Percentiles rank a stretch among this genome's conserved stretches.
Evolutionary conservation across 805 yeast species (phyloP).

Genomic region (Metschnikowia shivogae): DNA sequence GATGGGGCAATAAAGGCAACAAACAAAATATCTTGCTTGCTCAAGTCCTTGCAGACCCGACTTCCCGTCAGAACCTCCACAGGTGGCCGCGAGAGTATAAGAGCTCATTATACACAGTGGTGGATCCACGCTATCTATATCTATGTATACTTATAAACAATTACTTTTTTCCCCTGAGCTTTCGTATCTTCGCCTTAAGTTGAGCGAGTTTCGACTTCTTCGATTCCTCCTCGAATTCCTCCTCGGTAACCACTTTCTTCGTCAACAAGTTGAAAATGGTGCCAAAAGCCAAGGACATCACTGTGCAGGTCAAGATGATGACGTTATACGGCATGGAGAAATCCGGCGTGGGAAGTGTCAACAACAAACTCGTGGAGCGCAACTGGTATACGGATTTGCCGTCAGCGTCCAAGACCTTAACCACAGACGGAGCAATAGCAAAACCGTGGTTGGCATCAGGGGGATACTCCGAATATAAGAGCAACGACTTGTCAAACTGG

Average conservation of each 20-base stretch:
- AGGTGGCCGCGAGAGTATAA: too few relatives aligned
- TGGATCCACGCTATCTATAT: not conserved
- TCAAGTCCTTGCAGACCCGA: too few relatives aligned
- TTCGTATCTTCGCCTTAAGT: conserved; percentile 10
- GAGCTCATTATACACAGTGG: too few relatives aligned
- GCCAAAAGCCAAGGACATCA: conserved; percentile 90
- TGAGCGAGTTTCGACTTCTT: conserved; percentile 9
- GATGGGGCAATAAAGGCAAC: not conserved
- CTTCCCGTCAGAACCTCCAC: too few relatives aligned
- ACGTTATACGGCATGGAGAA: conserved; percentile 99
- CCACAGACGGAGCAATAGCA: conserved; percentile 86
- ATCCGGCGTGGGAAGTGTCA: conserved; percentile 93
- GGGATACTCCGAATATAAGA: conserved; percentile 89
- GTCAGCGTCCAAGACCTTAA: conserved; percentile 45
- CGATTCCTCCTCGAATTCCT: conserved; percentile 48
- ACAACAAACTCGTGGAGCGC: conserved; percentile 81
- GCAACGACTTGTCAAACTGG: conserved; percentile 81
- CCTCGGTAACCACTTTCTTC: conserved; percentile 71
- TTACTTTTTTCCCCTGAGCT: conserved; percentile 2
- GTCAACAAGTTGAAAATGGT: conserved; percentile 73
- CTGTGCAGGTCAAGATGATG: conserved; percentile 87
- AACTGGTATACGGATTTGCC: conserved; percentile 40
- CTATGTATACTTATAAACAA: not conserved
- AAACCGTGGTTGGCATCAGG: conserved; percentile 99
- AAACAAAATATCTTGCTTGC: too few relatives aligned